Base-by-base conservation (phyloP, 2,329 filamentous ascomycete genomes). In the Torrubiella hemipterigena region DNA sequence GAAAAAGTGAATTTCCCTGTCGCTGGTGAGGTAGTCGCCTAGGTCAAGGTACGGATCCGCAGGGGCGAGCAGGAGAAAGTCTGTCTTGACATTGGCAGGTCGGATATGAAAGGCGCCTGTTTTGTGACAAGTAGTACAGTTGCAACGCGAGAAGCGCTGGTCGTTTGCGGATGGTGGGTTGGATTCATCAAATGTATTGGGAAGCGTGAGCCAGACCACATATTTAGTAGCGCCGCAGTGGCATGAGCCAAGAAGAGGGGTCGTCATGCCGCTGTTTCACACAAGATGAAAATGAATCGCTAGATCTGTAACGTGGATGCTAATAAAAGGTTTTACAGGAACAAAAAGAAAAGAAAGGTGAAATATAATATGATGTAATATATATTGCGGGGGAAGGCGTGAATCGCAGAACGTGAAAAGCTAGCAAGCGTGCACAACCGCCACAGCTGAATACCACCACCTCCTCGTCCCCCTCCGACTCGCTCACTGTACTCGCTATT, bases 71-170 rank as follows among this genome's bases (percentile, higher is more conserved):
- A 67, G 51, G 9, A 57, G 41, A 41, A 65, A 67, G 41, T 65
- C 59, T n/a, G 52, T 44, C 8, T 43, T 42, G 3, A 50, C 35
- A 23, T 49, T 37, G 23, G 46, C 45, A 6, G 57, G 50, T 11
- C 58, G 54, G 21, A 57, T 39, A 42, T 64, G 59, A 41, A 63
- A 59, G 34, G 57, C 49, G 23, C 51, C 52, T 44, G 57, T 51
- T 38, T 64, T 65, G 25, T 60, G 53, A 44, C 60, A 65, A 11
- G 53, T 56, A n/a, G 46, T 55, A 44, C 60, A 65, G 38, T 63
- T 65, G 48, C 59, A 64, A 22, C 32, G 32, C 3, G 13, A 14
- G 9, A 34, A 20, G 7, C 21, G n/a, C 14, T 34, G 32, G 13
- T 34, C 27, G 3, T 17, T n/a, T 11, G 16, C 22, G 4, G 9